Percentiles rank a stretch among this genome's conserved stretches.
These are phyloP conservation scores for Endoconidiophora polonica DNA, from an alignment of 2,329 filamentous ascomycete species.

Conservation along the genomic window DNA sequence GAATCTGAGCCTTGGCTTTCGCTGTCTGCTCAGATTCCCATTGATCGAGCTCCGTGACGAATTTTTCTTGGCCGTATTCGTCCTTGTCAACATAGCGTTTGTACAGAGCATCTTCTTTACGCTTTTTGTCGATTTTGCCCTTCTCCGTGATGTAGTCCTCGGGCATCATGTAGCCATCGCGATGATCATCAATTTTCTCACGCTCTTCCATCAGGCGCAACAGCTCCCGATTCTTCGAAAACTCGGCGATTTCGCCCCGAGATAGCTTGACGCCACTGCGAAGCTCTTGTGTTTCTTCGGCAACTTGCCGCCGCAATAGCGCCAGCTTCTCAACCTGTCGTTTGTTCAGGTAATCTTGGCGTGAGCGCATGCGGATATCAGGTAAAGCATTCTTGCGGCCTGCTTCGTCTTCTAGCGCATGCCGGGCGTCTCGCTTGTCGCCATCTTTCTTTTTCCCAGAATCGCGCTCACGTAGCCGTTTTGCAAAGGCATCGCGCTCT, in stretches of 20 bases:
- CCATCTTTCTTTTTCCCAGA: slow-evolving; percentile 50
- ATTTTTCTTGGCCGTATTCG: slow-evolving; percentile 73
- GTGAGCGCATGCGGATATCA: slow-evolving; percentile 65
- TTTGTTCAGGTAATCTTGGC: slow-evolving; percentile 89
- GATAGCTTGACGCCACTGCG: slow-evolving; percentile 59
- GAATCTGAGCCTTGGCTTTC: slow-evolving; percentile 77
- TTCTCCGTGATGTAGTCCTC: slow-evolving; percentile 93
- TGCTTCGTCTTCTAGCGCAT: slow-evolving; percentile 33
- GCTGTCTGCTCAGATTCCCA: slow-evolving; percentile 85
- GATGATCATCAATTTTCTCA: slow-evolving; percentile 73
- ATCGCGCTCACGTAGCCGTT: slow-evolving; percentile 56
- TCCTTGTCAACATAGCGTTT: slow-evolving; percentile 79
- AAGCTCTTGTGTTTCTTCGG: slow-evolving; percentile 70
- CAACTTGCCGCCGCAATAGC: slow-evolving; percentile 75
- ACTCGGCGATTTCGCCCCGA: slow-evolving; percentile 68
- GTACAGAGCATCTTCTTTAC: slow-evolving; percentile 80
- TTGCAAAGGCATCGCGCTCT: slow-evolving; percentile 68
- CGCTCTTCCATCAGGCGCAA: slow-evolving; percentile 70
- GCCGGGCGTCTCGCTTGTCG: slow-evolving; percentile 32
- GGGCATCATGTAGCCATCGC: slow-evolving; percentile 82
- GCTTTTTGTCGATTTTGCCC: slow-evolving; percentile 71
- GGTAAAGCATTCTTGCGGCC: slow-evolving; percentile 56
- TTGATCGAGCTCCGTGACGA: slow-evolving; percentile 84
- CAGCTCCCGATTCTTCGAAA: slow-evolving; percentile 73
- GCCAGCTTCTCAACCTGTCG: slow-evolving; percentile 73